Conservation (phyloP, 306 rosid species). For the Abrus pulchellus region DNA sequence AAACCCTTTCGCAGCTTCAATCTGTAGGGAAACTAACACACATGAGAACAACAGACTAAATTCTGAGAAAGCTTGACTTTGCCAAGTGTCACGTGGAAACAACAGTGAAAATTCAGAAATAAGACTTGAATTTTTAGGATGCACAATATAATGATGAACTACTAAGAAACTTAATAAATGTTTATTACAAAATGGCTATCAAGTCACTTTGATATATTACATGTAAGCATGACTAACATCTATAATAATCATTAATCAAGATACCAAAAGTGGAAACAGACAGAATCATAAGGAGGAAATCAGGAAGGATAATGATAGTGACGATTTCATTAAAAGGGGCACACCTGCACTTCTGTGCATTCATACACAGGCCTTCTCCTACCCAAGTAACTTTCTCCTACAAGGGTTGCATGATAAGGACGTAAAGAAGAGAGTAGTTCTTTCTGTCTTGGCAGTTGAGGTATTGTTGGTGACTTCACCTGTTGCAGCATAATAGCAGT, state of each 20-base stretch:
- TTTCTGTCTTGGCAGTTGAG: conserved; percentile 82
- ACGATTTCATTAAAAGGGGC: conserved; percentile 43
- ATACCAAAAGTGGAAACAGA: not conserved
- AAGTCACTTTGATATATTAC: conserved; percentile 26
- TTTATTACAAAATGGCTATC: conserved; percentile 8
- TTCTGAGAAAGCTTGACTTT: not conserved
- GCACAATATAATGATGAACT: conserved; percentile 40
- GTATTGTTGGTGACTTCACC: conserved; percentile 88
- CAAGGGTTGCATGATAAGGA: conserved; percentile 85
- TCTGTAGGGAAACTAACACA: conserved; percentile 55
- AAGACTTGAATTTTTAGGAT: conserved; percentile 18
- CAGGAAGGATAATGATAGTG: not conserved
- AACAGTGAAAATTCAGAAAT: conserved; percentile 17
- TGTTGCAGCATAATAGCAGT: conserved; percentile 53
- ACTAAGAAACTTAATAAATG: conserved; percentile 12
- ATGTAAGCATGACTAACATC: conserved; percentile 23
- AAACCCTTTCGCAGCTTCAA: conserved; percentile 92
- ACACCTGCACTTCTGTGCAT: conserved; percentile 94
- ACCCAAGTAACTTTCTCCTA: conserved; percentile 94
- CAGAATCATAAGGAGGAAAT: not conserved
- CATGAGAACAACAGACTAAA: conserved; percentile 29
- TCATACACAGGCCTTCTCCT: conserved; percentile 88
- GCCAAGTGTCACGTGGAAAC: conserved; percentile 25
- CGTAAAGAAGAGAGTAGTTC: conserved; percentile 79
- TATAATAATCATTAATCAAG: conserved; percentile 7